These are phyloP conservation scores for Exophiala mesophila DNA, from an alignment of 2,329 filamentous ascomycete species.

Conservation along the genomic window DNA sequence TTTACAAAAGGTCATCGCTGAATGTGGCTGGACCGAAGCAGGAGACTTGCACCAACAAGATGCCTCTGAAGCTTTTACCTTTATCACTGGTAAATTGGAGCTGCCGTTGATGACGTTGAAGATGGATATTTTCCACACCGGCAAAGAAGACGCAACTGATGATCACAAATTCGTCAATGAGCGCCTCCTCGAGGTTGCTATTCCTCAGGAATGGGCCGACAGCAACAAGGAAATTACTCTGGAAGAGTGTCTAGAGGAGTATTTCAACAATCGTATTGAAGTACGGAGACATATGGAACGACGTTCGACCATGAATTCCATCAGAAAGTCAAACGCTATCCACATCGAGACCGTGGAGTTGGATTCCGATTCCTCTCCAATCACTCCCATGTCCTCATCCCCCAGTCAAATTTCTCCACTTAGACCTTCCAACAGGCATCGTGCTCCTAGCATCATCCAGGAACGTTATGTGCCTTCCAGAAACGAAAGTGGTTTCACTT, in stretches of 20 bases:
- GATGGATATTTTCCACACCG: constrained; percentile 91
- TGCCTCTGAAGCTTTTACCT: constrained; percentile 90
- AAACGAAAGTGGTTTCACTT: constrained; percentile 40
- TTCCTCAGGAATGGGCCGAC: constrained; percentile 61
- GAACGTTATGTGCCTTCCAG: constrained; percentile 40
- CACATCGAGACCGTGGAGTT: constrained; percentile 44
- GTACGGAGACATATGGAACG: constrained; percentile 71
- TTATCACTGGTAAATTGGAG: constrained; percentile 85
- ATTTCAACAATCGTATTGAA: constrained; percentile 91
- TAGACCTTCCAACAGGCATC: constrained; percentile 25
- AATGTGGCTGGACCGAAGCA: constrained; percentile 86
- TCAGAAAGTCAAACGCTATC: constrained; percentile 33
- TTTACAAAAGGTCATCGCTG: constrained; percentile 74
- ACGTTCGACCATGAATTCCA: constrained; percentile 52
- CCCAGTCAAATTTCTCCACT: constrained; percentile 29
- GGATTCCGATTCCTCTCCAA: constrained; percentile 25
- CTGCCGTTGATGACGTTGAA: constrained; percentile 83
- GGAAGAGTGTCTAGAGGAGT: constrained; percentile 87
- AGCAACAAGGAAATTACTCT: constrained; percentile 65
- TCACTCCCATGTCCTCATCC: constrained; percentile 33
- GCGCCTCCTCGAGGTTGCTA: constrained; percentile 79
- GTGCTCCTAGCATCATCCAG: constrained; percentile 40
- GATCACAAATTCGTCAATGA: constrained; percentile 96
- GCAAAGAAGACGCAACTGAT: constrained; percentile 72
- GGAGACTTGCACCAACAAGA: constrained; percentile 78